Conservation (phyloP, 106 monocot genomes). For the Allium sativum region DNA sequence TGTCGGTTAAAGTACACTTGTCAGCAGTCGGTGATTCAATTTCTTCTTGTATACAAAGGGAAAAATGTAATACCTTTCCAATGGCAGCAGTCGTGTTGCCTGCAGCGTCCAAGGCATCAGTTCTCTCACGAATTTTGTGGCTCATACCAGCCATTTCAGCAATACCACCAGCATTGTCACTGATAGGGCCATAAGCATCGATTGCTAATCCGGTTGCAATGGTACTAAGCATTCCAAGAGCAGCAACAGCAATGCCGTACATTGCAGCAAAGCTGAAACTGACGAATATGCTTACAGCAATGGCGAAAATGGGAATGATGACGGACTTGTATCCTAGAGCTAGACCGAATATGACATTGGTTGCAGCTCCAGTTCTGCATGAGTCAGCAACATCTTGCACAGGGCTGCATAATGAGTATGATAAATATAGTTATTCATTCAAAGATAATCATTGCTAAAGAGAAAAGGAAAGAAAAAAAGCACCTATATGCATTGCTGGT, state of each 20-base stretch:
- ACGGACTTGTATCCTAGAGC: constrained; percentile 38
- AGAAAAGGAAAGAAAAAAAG: constrained; percentile 56
- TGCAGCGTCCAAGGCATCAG: constrained; percentile 33
- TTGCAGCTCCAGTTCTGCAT: constrained; percentile 38
- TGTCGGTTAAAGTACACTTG: background rate
- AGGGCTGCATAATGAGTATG: constrained; percentile 13
- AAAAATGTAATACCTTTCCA: constrained; percentile 22
- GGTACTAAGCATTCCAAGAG: constrained; percentile 37
- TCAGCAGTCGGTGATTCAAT: no score
- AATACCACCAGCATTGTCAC: constrained; percentile 39
- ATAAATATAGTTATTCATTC: no score
- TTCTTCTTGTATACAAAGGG: no score
- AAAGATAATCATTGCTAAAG: constrained; percentile 25
- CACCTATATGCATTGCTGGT: constrained; percentile 40
- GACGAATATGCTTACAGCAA: constrained; percentile 29
- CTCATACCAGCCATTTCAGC: constrained; percentile 45
- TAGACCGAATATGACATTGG: constrained; percentile 37
- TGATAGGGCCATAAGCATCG: constrained; percentile 38
- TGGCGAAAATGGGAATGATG: constrained; percentile 37
- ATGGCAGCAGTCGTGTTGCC: constrained; percentile 42
- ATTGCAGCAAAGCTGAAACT: constrained; percentile 35
- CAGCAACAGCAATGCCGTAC: constrained; percentile 38
- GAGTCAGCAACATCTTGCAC: constrained; percentile 41
- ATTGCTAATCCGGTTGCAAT: constrained; percentile 35
- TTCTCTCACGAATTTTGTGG: constrained; percentile 31